Base-by-base conservation (phyloP, 257 asterid genomes). In the Gentiana macrophylla region DNA sequence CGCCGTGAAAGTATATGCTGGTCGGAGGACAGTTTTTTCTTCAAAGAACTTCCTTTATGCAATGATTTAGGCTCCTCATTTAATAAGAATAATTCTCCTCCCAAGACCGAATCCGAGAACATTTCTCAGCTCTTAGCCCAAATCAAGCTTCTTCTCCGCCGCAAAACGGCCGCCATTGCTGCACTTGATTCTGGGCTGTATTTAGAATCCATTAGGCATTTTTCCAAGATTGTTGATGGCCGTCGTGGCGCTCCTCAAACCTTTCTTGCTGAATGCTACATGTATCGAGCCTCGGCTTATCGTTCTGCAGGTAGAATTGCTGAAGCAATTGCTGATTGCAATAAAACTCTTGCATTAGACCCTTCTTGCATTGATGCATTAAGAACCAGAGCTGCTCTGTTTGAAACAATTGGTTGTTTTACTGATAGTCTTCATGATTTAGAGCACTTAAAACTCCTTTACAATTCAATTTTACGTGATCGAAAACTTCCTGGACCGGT, bases 391-490 rank as follows among this genome's bases (percentile, higher is more conserved):
- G 99, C 99, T 0, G 62, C 83, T 7, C 55, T 92, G 13, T 88
- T 85, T 35, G 97, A 92, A 53, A 62, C 86, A 57, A 77, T 92
- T 2, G 57, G 89, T 54, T 83, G 99, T 53, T 60, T 88, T 32
- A 91, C 97, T 0, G 97, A 92, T 43, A 77, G 89, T 9, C 97
- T 92, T 45, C 99, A 92, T 37, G 99, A 92, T 69, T 76, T 92
- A 1, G 99, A 92, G 70, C 99, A 92, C 63, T 62, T 92, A 47
- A 92, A 88, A 54, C 87, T 92, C 35, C 67, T 92, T 60, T 92
- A 85, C 66, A 92, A 88, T 69, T 83, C 99, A 1, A 83, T 85
- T 55, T 67, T 92, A 1, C 82, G 95, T 0, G 94, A 92, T 32
- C 52, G 94, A 43, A 92, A 81, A 54, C 5, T 86, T 11, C 89